Evolutionary conservation across 805 yeast genomes (phyloP), one percentile per base, ranked within the genome.

Genomic region (Wickerhamiella australiensis): DNA sequence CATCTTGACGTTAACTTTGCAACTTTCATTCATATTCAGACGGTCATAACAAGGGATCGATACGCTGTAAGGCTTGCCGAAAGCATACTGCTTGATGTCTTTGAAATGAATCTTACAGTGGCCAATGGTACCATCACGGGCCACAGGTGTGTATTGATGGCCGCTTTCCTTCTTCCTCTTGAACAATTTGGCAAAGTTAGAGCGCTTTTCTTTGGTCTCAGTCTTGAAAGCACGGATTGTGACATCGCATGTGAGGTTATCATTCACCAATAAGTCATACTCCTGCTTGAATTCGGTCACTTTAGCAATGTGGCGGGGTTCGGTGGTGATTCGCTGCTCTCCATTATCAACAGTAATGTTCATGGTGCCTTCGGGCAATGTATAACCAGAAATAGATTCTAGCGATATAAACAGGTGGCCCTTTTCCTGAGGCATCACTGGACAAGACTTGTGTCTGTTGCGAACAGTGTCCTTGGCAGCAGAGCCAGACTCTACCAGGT

Each of bases 81-180:
- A 73, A 38, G 79, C 68, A 12, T 65, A 63, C 21, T 67, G 63
- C 54, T 73, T 73, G 52, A 71, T 70, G 33, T 70, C 71, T 22
- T 67, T 69, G 56, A 80, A 74, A 46, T 70, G 71, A 46, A 85
- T 68, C 53, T 75, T 74, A 54, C 79, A 71, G 61, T 82, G 71
- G 4, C 83, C 88, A 68, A 81, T 82, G 21, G 90, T 79, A 1
- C 94, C 94, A 66, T 85, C 94, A 41, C 70, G 70, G 2, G 94
- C 88, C 57, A 82, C 70, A 5, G 47, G 51, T 26, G 47, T 18
- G 31, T 15, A 23, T 15, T 22, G 29, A 3, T 9, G 31, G 12
- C 11, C 31, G 3, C 12, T 9, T 11, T 22, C 42, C 27, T 22
- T 26, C 25, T 27, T 36, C 15, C 47, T 36, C 26, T 44, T 43